Evolutionary conservation across 495 filamentous ascomycete genomes (phyloP), one percentile per base, ranked within the genome.

Genomic region (Aspergillus egyptiacus): DNA sequence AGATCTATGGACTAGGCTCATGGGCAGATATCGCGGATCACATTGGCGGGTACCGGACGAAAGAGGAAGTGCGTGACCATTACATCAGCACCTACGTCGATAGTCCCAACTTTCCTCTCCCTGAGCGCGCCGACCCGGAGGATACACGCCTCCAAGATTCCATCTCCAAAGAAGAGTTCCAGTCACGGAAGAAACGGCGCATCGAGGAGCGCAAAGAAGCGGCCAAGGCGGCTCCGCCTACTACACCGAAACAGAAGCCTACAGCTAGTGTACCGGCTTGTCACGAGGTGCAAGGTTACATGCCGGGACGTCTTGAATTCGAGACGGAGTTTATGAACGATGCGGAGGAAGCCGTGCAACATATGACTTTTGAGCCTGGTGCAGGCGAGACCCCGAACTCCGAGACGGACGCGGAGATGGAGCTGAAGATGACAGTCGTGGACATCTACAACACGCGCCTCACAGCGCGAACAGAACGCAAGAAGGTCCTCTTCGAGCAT

Each of bases 1-100:
- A 99, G 64, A 95, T 87, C 48, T 99, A 99, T 62, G 93, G 93
- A 0, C 72, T 99, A 37, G 93, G 93, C 6, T 96, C 90, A 5
- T 99, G 93, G 93, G 89, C 89, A 17, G 93, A 99, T 60, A 91
- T 99, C 44, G 91, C 93, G 27, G 91, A 99, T 59, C 93, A 99
- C 63, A 96, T 99, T 49, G 93, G 93, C 13, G 93, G 93, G 14
- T 96, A 85, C 56, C 83, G 93, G 35, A 82, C 79, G 48, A 99
- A 95, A 63, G 91, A 96, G 52, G 93, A 99, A 61, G 94, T 97
- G 15, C 77, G 87, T 24, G 84, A 95, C 48, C 93, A 99, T 57
- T 99, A 97, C 58, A 76, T 89, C 54, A 77, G 87, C 46, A 90
- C 87, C 13, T 99, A 93, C 53, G 71, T 99, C 46, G 73, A 95